Conservation (phyloP, 176 grass and related monocot genomes). For the Echinochloa phyllopogon region DNA sequence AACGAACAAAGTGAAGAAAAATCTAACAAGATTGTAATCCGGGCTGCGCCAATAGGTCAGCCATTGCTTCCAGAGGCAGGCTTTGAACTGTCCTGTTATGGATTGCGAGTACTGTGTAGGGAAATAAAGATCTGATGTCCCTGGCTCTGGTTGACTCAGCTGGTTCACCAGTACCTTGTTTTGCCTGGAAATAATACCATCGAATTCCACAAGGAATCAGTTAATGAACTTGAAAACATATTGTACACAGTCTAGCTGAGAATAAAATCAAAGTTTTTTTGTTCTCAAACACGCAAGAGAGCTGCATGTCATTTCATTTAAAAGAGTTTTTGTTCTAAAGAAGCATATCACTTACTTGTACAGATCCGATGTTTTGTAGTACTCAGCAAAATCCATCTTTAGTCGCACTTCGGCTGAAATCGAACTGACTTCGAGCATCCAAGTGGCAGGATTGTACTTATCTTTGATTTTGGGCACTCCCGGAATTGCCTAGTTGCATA, state of each 20-base stretch:
- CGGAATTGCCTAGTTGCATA: constrained; percentile 73
- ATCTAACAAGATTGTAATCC: constrained; percentile 97
- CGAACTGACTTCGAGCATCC: constrained; percentile 98
- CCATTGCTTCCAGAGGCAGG: constrained; percentile 98
- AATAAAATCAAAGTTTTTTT: not conserved
- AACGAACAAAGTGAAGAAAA: constrained; percentile 88
- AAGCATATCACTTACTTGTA: constrained; percentile 62
- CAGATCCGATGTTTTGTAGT: constrained; percentile 78
- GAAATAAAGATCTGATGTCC: constrained; percentile 81
- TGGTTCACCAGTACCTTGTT: constrained; percentile 76
- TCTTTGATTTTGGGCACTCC: constrained; percentile 95
- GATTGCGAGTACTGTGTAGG: constrained; percentile 79
- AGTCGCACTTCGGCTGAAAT: constrained; percentile 83
- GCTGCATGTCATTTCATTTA: no score
- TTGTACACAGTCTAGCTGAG: not conserved
- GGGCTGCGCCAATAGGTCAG: constrained; percentile 96
- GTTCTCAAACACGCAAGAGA: no score
- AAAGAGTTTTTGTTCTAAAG: not conserved
- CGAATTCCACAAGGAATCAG: constrained; percentile 29
- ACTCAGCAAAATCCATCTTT: constrained; percentile 78
- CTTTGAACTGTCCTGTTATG: constrained; percentile 74
- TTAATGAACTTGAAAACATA: constrained; percentile 29
- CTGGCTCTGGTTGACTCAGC: constrained; percentile 68
- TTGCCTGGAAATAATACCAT: constrained; percentile 54
- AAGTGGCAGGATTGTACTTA: constrained; percentile 95